phyloP scores from a whole-genome alignment of 2,329 filamentous ascomycete species.

The Pseudocercospora pini-densiflorae region DNA sequence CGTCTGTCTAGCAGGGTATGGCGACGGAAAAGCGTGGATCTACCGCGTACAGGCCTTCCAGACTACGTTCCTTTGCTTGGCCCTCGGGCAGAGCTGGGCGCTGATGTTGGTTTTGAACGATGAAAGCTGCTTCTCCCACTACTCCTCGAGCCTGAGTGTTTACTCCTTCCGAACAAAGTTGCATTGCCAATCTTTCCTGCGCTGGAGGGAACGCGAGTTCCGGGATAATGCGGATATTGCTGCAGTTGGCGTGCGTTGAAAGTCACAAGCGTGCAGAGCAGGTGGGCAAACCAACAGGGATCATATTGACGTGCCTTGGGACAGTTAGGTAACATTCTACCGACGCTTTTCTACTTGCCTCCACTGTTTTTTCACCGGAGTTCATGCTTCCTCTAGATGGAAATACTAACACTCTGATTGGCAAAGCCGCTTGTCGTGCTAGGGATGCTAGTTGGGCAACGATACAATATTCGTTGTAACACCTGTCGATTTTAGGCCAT shows the following conservation, averaged over 20 bases:
- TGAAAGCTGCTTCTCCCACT: background rate
- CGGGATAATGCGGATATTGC: background rate
- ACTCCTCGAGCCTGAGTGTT: background rate
- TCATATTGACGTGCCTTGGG: background rate
- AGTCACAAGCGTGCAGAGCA: background rate
- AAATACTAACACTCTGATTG: constrained; percentile 1
- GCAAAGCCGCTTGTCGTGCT: constrained; percentile 1
- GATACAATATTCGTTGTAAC: constrained; percentile 5
- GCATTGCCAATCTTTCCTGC: background rate
- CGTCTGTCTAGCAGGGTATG: background rate
- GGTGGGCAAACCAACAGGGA: background rate
- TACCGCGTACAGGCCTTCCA: background rate
- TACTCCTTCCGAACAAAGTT: background rate
- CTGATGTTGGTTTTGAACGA: background rate
- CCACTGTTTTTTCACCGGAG: background rate
- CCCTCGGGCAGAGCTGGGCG: background rate
- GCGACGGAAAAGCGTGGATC: background rate
- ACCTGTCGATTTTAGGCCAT: background rate
- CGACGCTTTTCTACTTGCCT: background rate
- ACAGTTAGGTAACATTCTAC: background rate
- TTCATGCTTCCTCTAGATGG: background rate
- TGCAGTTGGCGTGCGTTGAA: background rate
- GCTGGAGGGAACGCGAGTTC: background rate
- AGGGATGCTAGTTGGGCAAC: constrained; percentile 4
- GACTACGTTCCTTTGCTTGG: background rate